Conservation (phyloP, 768 basidiomycete genomes). For the Aureoboletus auriporus region DNA sequence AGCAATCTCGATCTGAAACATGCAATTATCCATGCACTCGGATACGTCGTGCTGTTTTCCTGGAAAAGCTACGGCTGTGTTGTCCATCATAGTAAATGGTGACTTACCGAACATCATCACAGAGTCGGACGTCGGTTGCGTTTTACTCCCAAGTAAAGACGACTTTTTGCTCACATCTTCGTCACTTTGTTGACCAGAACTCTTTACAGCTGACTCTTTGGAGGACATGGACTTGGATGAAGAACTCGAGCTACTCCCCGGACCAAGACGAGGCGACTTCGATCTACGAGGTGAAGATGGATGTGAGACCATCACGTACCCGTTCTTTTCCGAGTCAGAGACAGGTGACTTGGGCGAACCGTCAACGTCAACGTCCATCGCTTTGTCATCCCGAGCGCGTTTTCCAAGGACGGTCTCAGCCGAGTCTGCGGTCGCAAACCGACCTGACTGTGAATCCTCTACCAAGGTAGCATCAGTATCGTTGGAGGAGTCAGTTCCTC, state of each 20-base stretch:
- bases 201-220: slow-evolving; percentile 31
- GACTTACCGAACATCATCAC: slow-evolving; percentile 86
- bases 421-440: slow-evolving; percentile 26
- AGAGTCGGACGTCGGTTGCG: slow-evolving; percentile 56
- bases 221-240: slow-evolving; percentile 19
- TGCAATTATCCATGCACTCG: slow-evolving; percentile 99
- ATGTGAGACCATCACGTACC: slow-evolving; percentile 39
- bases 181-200: slow-evolving; percentile 15
- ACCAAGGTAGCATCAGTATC: slow-evolving; percentile 88
- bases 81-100: neutral
- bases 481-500: slow-evolving; percentile 76
- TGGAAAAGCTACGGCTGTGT: slow-evolving; percentile 25
- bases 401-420: slow-evolving; percentile 66
- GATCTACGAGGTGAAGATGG: slow-evolving; percentile 33
- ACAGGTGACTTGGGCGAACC: slow-evolving; percentile 27
- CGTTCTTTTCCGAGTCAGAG: slow-evolving; percentile 39
- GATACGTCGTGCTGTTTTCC: slow-evolving; percentile 97
- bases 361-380: slow-evolving; percentile 53
- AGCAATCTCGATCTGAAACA: slow-evolving; percentile 97
- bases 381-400: slow-evolving; percentile 48
- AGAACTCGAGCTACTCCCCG: slow-evolving; percentile 28
- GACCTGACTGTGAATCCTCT: slow-evolving; percentile 54
- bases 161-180: slow-evolving; percentile 42
- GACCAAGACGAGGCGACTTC: slow-evolving; percentile 31
- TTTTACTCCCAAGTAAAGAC: slow-evolving; percentile 53